These are phyloP conservation scores for Stipa capillata DNA, from an alignment of 176 grass and related monocot species.

Conservation along the genomic window DNA sequence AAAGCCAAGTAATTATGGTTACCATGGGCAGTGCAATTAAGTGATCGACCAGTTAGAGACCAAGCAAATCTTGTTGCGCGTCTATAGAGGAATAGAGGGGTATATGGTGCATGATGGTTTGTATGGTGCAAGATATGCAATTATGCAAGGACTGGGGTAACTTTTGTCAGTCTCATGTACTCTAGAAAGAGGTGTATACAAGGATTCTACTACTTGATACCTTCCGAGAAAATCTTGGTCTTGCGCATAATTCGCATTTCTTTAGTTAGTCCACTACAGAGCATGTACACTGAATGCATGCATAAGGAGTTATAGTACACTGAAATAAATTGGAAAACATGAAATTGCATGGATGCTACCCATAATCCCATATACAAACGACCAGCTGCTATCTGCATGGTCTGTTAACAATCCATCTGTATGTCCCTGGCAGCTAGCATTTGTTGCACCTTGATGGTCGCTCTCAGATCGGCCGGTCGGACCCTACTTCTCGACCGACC, in stretches of 20 bases:
- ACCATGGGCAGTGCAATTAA: not conserved
- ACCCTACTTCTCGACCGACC: conserved; percentile 42
- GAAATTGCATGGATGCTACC: not conserved
- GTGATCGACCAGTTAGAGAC: not conserved
- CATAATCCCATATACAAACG: not conserved
- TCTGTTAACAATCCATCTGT: not conserved
- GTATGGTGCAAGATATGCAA: not conserved
- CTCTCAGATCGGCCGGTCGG: conserved; percentile 14
- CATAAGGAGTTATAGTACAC: not conserved
- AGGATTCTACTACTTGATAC: not conserved
- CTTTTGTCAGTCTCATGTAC: too few species aligned
- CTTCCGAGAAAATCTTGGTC: not conserved
- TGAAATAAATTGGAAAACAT: not conserved
- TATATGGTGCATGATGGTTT: not conserved
- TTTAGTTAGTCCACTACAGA: not conserved
- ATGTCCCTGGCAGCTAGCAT: not conserved
- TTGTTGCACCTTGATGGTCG: not conserved
- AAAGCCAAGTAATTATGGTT: conserved; percentile 28
- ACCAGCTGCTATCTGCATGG: not conserved
- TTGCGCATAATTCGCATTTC: not conserved
- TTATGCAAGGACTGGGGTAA: not conserved
- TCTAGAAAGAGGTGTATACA: too few species aligned
- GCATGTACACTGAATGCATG: not conserved
- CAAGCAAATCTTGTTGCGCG: not conserved
- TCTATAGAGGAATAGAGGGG: not conserved